A percentile compares a stretch with the other conserved stretches of the same genome.
phyloP scores from a whole-genome alignment of 495 filamentous ascomycete species.

The Tricharina praecox region DNA sequence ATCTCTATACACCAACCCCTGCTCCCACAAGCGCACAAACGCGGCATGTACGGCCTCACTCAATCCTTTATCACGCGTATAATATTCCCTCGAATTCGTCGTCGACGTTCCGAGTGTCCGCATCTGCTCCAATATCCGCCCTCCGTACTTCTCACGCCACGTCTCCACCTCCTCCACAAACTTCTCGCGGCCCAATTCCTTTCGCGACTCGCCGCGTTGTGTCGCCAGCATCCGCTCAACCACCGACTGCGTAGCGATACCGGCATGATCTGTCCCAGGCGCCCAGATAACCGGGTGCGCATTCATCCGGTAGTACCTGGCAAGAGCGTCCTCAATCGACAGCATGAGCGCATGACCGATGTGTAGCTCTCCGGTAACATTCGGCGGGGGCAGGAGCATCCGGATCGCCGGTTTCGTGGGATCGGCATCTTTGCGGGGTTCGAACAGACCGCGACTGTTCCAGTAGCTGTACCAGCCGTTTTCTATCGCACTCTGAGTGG shows the following conservation, averaged over 20 bases:
- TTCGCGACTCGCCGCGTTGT: conserved; percentile 44
- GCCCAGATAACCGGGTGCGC: conserved; percentile 54
- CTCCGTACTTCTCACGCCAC: conserved; percentile 56
- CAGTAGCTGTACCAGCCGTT: conserved; percentile 26
- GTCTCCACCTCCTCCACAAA: conserved; percentile 47
- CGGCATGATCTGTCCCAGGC: conserved; percentile 61
- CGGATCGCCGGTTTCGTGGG: conserved; percentile 8
- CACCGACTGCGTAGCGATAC: conserved; percentile 60
- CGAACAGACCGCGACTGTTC: conserved; percentile 19
- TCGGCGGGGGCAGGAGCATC: conserved; percentile 48
- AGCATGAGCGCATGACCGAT: conserved; percentile 50
- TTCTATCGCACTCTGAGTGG: conserved; percentile 12
- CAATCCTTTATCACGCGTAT: conserved; percentile 54
- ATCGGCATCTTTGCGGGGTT: conserved; percentile 9
- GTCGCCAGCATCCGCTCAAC: conserved; percentile 64
- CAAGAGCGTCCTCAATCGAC: conserved; percentile 49
- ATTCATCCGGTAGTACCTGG: conserved; percentile 48
- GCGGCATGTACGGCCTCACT: conserved; percentile 54
- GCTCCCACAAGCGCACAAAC: conserved; percentile 54
- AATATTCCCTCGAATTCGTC: conserved; percentile 52
- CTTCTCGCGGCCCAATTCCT: conserved; percentile 45
- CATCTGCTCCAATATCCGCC: conserved; percentile 42
- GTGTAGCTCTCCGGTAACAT: conserved; percentile 55
- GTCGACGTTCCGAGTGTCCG: conserved; percentile 44
- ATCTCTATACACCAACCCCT: conserved; percentile 59